Conservation (phyloP, 805 yeast genomes). For the Trichomonascus vanleenenianus region DNA sequence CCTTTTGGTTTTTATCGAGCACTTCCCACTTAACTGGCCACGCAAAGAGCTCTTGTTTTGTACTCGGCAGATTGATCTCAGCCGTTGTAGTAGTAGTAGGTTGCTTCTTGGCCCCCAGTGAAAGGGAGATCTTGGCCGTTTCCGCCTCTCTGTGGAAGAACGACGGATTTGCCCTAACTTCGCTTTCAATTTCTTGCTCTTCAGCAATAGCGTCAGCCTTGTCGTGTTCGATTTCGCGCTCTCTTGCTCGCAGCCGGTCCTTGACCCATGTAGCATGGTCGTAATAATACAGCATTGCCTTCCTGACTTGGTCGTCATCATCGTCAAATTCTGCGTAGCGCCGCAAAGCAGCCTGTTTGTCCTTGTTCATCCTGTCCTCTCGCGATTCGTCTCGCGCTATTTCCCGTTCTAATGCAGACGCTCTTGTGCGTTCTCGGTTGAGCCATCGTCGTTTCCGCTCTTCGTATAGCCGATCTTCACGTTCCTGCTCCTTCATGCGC, state of each 20-base stretch:
- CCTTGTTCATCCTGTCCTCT: slow-evolving; percentile 5
- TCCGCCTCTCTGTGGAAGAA: neutral
- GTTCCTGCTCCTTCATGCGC: slow-evolving; percentile 7
- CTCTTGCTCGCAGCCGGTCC: slow-evolving; percentile 14
- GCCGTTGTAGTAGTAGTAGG: neutral
- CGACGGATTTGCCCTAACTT: slow-evolving; percentile 1
- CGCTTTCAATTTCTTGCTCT: slow-evolving; percentile 10
- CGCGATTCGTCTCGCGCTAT: slow-evolving; percentile 8
- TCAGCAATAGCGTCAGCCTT: slow-evolving; percentile 14
- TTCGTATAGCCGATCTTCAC: slow-evolving; percentile 13
- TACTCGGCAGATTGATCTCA: neutral
- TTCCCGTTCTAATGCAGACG: slow-evolving; percentile 18
- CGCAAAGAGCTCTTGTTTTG: slow-evolving; percentile 9
- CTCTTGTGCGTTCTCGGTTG: slow-evolving; percentile 34
- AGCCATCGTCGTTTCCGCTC: slow-evolving; percentile 31
- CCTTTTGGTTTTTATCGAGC: slow-evolving; percentile 16
- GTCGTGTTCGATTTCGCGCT: slow-evolving; percentile 18
- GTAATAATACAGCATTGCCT: slow-evolving; percentile 17
- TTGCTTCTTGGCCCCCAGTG: slow-evolving; percentile 7
- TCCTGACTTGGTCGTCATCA: slow-evolving; percentile 10
- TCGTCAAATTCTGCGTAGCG: slow-evolving; percentile 18
- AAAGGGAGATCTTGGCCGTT: slow-evolving; percentile 7
- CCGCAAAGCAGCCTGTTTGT: slow-evolving; percentile 10
- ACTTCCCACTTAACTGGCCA: slow-evolving; percentile 22
- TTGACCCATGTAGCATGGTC: slow-evolving; percentile 23